These are phyloP conservation scores for Penicillium sp. DNA, from an alignment of 2,329 filamentous ascomycete genomes.

Conservation along the genomic window DNA sequence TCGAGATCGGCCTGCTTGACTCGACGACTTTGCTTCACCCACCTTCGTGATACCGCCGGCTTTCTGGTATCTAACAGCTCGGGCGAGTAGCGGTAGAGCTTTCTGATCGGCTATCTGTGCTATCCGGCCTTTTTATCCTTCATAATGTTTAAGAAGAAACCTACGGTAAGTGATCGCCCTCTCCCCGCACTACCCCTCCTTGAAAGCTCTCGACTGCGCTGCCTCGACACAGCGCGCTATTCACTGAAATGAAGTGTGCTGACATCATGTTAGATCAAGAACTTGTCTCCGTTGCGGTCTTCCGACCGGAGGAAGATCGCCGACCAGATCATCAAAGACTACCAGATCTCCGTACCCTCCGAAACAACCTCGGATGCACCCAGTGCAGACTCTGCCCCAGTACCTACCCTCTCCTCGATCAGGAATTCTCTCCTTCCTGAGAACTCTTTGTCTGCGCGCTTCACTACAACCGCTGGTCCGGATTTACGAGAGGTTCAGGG, in stretches of 20 bases:
- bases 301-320: constrained; percentile 66
- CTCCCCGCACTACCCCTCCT: constrained; percentile 29
- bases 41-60: background rate
- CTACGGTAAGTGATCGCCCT: constrained; percentile 45
- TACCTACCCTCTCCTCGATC: constrained; percentile 50
- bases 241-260: constrained; percentile 2
- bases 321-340: constrained; percentile 65
- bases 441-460: constrained; percentile 60
- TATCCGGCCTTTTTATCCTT: background rate
- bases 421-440: constrained; percentile 63
- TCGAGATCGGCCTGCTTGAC: background rate
- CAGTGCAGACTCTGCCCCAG: constrained; percentile 42
- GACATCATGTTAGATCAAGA: constrained; percentile 57
- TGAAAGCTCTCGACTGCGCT: constrained; percentile 1
- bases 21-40: background rate
- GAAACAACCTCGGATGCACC: constrained; percentile 33
- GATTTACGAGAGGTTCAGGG: constrained; percentile 61
- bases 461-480: constrained; percentile 64
- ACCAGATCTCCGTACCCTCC: constrained; percentile 51
- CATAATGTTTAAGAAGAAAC: constrained; percentile 64
- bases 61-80: background rate
- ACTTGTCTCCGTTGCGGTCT: constrained; percentile 63
- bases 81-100: background rate
- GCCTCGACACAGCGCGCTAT: background rate
- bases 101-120: background rate